Evolutionary conservation across 2,329 filamentous ascomycete genomes (phyloP).

Genomic region (Atkinsonella texensis): DNA sequence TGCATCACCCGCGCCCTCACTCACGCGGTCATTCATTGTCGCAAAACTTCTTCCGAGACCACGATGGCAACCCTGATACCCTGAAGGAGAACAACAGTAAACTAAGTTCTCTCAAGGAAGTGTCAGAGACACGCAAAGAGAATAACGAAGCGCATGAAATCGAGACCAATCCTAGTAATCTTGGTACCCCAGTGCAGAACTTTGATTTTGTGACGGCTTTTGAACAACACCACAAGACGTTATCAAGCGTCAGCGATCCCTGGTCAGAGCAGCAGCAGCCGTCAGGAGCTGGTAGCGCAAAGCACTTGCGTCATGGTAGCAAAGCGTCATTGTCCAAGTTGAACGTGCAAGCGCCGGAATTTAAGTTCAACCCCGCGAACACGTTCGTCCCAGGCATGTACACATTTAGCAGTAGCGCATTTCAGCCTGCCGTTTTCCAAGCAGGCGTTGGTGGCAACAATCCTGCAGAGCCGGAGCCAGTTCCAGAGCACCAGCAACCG

Average conservation of each 20-base stretch:
- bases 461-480: background rate
- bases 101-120: constrained; percentile 28
- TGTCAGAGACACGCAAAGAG: constrained; percentile 27
- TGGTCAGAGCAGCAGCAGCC: constrained; percentile 45
- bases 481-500: constrained; percentile 9
- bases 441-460: constrained; percentile 14
- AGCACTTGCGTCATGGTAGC: constrained; percentile 45
- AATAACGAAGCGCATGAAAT: constrained; percentile 49
- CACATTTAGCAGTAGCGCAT: constrained; percentile 32
- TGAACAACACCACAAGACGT: constrained; percentile 38
- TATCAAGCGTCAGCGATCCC: constrained; percentile 49
- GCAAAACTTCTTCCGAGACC: constrained; percentile 51
- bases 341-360: constrained; percentile 82
- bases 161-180: constrained; percentile 61
- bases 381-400: constrained; percentile 38
- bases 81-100: constrained; percentile 27
- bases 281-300: constrained; percentile 24
- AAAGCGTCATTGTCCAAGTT: constrained; percentile 66
- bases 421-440: constrained; percentile 39
- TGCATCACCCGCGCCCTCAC: constrained; percentile 65
- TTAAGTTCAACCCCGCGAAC: constrained; percentile 57
- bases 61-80: constrained; percentile 31
- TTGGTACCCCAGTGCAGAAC: constrained; percentile 49
- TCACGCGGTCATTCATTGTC: constrained; percentile 61
- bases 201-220: constrained; percentile 34